Conservation (phyloP, 129 eudicot genomes). For the Lactuca saligna region DNA sequence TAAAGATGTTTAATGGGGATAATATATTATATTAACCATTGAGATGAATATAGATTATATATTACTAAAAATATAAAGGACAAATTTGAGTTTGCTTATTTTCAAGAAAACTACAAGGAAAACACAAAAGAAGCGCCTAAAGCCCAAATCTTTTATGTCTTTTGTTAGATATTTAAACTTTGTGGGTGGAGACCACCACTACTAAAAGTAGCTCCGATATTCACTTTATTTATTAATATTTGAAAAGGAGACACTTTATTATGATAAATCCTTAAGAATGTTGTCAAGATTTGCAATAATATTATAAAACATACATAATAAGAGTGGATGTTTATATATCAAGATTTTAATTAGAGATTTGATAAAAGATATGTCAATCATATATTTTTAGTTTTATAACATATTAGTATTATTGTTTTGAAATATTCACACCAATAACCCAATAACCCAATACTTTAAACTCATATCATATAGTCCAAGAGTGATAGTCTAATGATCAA, state of each 20-base stretch:
- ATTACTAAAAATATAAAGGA: not conserved
- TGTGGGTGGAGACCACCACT: slow-evolving; percentile 31
- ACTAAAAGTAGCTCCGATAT: slow-evolving; percentile 19
- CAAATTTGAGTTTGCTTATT: slow-evolving; percentile 8
- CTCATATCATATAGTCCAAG: no score
- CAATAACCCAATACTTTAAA: no score
- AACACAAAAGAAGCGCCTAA: not conserved
- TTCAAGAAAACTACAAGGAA: not conserved
- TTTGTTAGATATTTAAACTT: slow-evolving; percentile 21
- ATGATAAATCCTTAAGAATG: not conserved
- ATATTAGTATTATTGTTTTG: no score
- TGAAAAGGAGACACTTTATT: slow-evolving; percentile 14
- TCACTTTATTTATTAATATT: slow-evolving; percentile 1
- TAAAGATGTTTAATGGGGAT: no score
- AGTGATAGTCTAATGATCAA: no score
- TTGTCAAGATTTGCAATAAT: not conserved
- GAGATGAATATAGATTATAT: not conserved
- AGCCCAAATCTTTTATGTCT: slow-evolving; percentile 3
- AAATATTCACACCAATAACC: no score
- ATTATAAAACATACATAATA: not conserved
- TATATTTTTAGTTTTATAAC: no score
- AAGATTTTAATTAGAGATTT: not conserved
- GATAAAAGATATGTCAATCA: not conserved
- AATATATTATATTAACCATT: no score
- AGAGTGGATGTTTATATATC: not conserved